Evolutionary conservation across 805 yeast genomes (phyloP).

Genomic region (Candida ipomoeae): DNA sequence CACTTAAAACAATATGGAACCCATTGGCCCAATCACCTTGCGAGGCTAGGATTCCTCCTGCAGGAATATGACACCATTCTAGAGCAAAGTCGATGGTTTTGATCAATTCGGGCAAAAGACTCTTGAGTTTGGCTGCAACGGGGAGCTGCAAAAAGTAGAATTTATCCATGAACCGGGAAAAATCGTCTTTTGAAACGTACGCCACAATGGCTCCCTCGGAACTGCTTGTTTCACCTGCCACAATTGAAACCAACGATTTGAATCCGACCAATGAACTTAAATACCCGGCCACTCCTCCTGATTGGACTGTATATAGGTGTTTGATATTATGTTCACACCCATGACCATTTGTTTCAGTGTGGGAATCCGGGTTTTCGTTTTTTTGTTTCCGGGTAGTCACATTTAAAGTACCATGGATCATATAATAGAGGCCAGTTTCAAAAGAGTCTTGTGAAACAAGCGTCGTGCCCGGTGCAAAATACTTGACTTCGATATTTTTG

Average conservation of each 20-base stretch:
- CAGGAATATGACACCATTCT: conserved; percentile 91
- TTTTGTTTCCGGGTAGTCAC: conserved; percentile 29
- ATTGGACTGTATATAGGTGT: conserved; percentile 52
- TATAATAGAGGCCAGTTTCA: conserved; percentile 73
- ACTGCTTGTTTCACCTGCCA: neutral
- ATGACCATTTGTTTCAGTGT: no score
- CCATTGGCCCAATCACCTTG: conserved; percentile 90
- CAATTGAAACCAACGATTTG: conserved; percentile 67
- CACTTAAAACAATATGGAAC: conserved; percentile 83
- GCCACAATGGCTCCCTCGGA: conserved; percentile 54
- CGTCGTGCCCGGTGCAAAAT: conserved; percentile 48
- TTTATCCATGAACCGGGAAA: conserved; percentile 67
- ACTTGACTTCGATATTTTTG: conserved; percentile 52
- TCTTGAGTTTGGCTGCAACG: conserved; percentile 68
- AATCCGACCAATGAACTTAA: conserved; percentile 76
- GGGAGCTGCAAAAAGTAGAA: conserved; percentile 73
- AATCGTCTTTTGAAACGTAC: conserved; percentile 55
- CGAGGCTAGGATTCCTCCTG: conserved; percentile 73
- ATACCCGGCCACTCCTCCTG: conserved; percentile 88
- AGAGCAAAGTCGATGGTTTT: conserved; percentile 82
- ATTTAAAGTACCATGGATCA: conserved; percentile 73
- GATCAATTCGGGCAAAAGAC: conserved; percentile 62
- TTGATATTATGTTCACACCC: conserved; percentile 15
- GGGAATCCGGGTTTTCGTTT: conserved; percentile 1
- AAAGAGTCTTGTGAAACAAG: conserved; percentile 62